Conservation (phyloP, 1,284 basidiomycete genomes). For the Ganoderma multipileum region DNA sequence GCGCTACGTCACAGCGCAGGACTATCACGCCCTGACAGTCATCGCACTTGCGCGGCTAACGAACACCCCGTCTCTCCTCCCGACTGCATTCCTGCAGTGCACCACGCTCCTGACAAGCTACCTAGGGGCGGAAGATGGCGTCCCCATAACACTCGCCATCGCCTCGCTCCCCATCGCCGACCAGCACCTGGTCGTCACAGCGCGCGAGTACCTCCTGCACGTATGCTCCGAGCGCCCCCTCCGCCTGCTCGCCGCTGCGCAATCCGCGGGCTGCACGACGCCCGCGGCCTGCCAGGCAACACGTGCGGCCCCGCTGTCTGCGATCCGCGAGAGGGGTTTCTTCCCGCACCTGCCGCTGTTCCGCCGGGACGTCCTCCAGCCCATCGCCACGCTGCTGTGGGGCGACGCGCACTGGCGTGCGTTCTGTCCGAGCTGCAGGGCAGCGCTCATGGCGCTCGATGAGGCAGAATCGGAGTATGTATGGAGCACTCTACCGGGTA, state of each 20-base stretch:
- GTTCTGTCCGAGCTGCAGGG: neutral
- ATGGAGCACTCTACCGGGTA: neutral
- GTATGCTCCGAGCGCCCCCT: neutral
- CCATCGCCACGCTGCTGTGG: neutral
- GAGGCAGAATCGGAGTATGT: neutral
- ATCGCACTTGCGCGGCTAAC: constrained; percentile 8
- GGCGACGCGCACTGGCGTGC: neutral
- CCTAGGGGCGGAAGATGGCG: neutral
- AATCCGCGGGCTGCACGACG: neutral
- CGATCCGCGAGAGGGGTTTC: neutral
- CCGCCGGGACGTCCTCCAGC: neutral
- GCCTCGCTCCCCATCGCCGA: neutral
- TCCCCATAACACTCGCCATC: neutral
- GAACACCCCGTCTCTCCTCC: constrained; percentile 5
- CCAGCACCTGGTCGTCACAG: neutral
- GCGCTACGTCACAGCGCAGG: neutral
- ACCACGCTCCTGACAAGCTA: neutral
- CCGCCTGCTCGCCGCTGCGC: neutral
- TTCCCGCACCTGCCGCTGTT: neutral
- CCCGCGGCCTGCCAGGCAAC: neutral
- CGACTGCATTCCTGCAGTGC: constrained; percentile 3
- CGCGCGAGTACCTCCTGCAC: neutral
- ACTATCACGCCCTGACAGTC: neutral
- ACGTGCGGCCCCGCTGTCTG: neutral
- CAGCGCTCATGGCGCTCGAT: neutral